phyloP scores from a whole-genome alignment of 2,329 filamentous ascomycete genomes.

The Dothiorella sarmentorum region DNA sequence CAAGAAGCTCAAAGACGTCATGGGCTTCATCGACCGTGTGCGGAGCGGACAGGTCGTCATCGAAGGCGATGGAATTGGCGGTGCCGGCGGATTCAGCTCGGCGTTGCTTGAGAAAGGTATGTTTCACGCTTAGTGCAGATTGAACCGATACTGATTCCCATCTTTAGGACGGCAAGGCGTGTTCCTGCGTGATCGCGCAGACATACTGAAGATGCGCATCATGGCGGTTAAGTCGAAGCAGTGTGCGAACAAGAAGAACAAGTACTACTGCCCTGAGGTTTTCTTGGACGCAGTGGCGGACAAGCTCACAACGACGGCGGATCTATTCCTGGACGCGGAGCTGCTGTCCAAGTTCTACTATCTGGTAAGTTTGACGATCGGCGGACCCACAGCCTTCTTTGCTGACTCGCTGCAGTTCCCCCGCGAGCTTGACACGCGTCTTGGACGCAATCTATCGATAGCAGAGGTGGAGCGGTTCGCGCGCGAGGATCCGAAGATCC shows the following conservation, averaged over 20 bases:
- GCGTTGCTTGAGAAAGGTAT: constrained; percentile 79
- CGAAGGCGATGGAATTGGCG: constrained; percentile 77
- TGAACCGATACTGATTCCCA: not conserved
- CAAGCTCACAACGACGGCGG: constrained; percentile 90
- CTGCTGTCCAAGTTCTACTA: constrained; percentile 96
- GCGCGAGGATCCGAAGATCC: constrained; percentile 86
- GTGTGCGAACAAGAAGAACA: constrained; percentile 78
- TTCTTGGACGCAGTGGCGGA: constrained; percentile 97
- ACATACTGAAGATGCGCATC: constrained; percentile 87
- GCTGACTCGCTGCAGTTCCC: constrained; percentile 60
- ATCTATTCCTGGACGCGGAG: constrained; percentile 96
- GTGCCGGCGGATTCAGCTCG: constrained; percentile 90
- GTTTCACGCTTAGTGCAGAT: not conserved
- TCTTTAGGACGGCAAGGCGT: constrained; percentile 77
- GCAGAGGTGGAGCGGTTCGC: constrained; percentile 87
- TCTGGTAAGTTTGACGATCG: constrained; percentile 49
- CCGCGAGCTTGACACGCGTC: constrained; percentile 79
- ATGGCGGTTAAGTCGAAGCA: constrained; percentile 86
- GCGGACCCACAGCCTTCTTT: not conserved
- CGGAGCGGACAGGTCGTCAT: constrained; percentile 79
- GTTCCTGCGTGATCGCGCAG: constrained; percentile 87
- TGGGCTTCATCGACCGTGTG: constrained; percentile 85
- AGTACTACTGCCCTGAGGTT: constrained; percentile 94
- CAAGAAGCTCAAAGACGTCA: constrained; percentile 83
- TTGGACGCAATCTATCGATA: constrained; percentile 75